phyloP scores from a whole-genome alignment of 2,329 filamentous ascomycete genomes.

The Emergomyces africanus region DNA sequence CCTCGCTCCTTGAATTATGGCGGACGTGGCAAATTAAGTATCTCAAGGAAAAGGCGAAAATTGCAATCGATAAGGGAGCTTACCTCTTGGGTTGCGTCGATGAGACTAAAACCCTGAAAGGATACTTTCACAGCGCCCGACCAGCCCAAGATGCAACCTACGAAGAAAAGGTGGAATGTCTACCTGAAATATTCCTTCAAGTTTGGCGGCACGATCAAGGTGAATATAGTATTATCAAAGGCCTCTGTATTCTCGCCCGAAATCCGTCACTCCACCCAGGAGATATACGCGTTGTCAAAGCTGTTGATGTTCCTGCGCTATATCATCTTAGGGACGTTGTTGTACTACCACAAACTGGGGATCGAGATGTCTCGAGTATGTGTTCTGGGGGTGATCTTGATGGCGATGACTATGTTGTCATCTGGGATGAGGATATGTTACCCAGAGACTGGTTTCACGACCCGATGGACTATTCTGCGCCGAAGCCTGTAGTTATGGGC shows the following conservation, averaged over 20 bases:
- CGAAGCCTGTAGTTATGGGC: slow-evolving; percentile 43
- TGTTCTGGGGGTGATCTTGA: slow-evolving; percentile 92
- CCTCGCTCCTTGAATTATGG: slow-evolving; percentile 72
- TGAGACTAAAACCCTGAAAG: slow-evolving; percentile 63
- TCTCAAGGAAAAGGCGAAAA: slow-evolving; percentile 83
- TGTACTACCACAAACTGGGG: slow-evolving; percentile 72
- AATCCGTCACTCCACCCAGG: slow-evolving; percentile 92
- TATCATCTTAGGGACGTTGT: slow-evolving; percentile 72
- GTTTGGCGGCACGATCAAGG: slow-evolving; percentile 47
- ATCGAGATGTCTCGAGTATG: slow-evolving; percentile 81
- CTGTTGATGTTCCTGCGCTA: slow-evolving; percentile 61
- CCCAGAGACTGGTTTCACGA: slow-evolving; percentile 56
- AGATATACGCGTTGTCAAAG: slow-evolving; percentile 76
- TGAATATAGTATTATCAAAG: slow-evolving; percentile 54
- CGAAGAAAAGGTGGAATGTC: slow-evolving; percentile 35
- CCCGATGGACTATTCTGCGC: slow-evolving; percentile 63
- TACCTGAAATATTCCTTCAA: slow-evolving; percentile 86
- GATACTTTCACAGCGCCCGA: slow-evolving; percentile 48
- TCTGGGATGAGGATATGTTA: slow-evolving; percentile 72
- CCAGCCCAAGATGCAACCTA: slow-evolving; percentile 17
- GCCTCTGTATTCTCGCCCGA: slow-evolving; percentile 70
- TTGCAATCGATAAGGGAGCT: slow-evolving; percentile 68
- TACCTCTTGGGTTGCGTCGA: slow-evolving; percentile 84
- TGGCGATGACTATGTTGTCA: slow-evolving; percentile 87
- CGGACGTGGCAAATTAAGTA: slow-evolving; percentile 77